Base-by-base conservation (phyloP, 768 basidiomycete species). In the Kwoniella sp. region DNA sequence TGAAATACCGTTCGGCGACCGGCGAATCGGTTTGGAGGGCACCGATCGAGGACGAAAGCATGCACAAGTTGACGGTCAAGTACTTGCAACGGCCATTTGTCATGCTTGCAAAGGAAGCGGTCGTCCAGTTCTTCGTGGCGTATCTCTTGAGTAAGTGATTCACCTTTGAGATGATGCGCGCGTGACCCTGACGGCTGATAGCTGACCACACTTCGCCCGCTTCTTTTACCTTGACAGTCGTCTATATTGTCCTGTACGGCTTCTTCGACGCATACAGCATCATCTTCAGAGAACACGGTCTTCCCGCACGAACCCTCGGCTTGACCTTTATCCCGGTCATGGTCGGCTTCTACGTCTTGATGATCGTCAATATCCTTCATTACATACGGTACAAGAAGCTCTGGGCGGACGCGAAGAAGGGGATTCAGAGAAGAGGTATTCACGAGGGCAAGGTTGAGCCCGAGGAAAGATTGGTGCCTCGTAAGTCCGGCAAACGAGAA, bases 311-410 rank as follows among this genome's bases (percentile, higher is more conserved):
- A 1, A 50, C 45, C 1, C 59, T 67, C 2, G 71, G 71, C n/a
- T 50, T 72, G 22, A 69, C 67, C n/a, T 72, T 69, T 38, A 58
- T 72, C 22, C 71, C 71, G 17, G 59, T 72, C 30, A 64, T 66
- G 47, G 67, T 72, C 8, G 71, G 71, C 3, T 72, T 72, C 45
- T 38, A 64, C 23, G 26, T 69, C 58, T 51, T 72, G 15, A 58
- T 69, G 56, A 37, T 26, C 1, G 25, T 65, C 37, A 53, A 47
- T 23, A 28, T 56, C 25, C 56, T 66, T 0, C 67, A 69, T 59
- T 72, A 63, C 29, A 29, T 45, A 12, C 50, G 71, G 23, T 72
- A 72, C 45, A 66, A 38, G 25, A 34, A 61, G n/a, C 41, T 72
- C 37, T 25, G 58, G 1, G 22, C 23, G 37, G 71, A 69, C 65